Base-by-base conservation (phyloP, 2,329 filamentous ascomycete genomes). In the Hypomyces rosellus region DNA sequence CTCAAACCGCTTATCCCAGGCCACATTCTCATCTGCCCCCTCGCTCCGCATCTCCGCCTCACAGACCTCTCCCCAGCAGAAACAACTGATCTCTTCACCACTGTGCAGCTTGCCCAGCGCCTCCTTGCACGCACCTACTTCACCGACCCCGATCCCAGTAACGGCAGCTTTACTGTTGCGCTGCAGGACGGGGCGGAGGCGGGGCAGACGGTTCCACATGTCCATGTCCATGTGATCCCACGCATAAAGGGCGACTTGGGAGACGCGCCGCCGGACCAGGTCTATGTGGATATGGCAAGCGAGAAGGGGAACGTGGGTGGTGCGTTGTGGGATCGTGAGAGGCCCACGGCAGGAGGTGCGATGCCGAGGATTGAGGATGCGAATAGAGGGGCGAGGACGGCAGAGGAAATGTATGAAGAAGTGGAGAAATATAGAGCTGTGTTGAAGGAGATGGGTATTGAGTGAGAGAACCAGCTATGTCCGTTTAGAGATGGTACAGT, bases 1-100 rank as follows among this genome's bases (percentile, higher is more conserved):
- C 82, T 97, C 65, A 96, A 96, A 71, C 93, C 93, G 20, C 81
- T 99, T 36, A 79, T 96, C 2, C 90, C 91, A 0, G 93, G 93
- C 51, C 93, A 99, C 72, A 85, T 97, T 54, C 86, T 99, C 33
- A 81, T 99, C 54, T 96, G 88, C 57, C 89, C 93, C 0, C 78
- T 81, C 16, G 76, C 76, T 34, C 70, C 74, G 25, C 85, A 90
- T 58, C 80, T 77, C 44, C 87, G 89, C 45, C 78, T 97, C 50
- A 81, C 83, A 46, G 87, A 95, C 65, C 80, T 96, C 44, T 81
- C 82, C 0, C 60, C 76, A 1, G 72, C 75, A 15, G 91, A 96
- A 72, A 80, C 89, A 30, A 69, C 73, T 25, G 92, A 99, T 66
- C 81, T 99, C 18, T 96, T 96, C 71, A 68, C 78, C n/a, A 86